Percentiles rank a stretch among this genome's conserved stretches.
Evolutionary conservation across 78 protist genomes (phyloP).

Genomic region (Dictyostelium discoideum): DNA sequence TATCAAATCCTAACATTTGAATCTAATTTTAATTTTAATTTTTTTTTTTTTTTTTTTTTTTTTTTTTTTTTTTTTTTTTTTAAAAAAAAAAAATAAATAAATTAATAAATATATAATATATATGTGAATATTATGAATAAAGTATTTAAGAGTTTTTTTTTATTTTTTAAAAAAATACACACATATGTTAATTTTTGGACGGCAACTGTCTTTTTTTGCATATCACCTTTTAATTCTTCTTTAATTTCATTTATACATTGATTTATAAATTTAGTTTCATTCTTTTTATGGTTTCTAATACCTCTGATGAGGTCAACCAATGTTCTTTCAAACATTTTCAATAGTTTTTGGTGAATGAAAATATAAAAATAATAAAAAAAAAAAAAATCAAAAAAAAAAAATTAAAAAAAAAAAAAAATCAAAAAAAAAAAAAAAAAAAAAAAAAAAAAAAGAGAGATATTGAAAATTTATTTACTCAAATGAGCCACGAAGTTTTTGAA

Average conservation of each 20-base stretch:
- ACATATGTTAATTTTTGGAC: constrained; percentile 95
- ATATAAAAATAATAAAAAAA: not conserved
- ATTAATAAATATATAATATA: not conserved
- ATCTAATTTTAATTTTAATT: no score
- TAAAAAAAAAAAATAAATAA: not conserved
- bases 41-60: not conserved
- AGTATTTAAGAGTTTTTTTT: not conserved
- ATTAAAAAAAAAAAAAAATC: not conserved
- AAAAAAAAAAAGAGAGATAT: not conserved
- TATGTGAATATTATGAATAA: not conserved
- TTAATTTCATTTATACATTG: constrained; percentile 88
- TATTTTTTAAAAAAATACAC: not conserved
- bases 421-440: not conserved
- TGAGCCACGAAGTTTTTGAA: no score
- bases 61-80: no score
- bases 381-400: not conserved
- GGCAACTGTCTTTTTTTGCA: constrained; percentile 89
- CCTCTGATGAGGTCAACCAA: constrained; percentile 95
- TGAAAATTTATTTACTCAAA: not conserved
- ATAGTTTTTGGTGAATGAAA: not conserved
- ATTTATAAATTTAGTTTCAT: constrained; percentile 88
- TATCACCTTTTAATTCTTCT: constrained; percentile 88
- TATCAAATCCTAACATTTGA: constrained; percentile 97
- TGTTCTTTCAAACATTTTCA: constrained; percentile 89
- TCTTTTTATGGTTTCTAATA: constrained; percentile 87